Conservation (phyloP, 1,284 basidiomycete genomes). For the Ceratobasidium sp. region DNA sequence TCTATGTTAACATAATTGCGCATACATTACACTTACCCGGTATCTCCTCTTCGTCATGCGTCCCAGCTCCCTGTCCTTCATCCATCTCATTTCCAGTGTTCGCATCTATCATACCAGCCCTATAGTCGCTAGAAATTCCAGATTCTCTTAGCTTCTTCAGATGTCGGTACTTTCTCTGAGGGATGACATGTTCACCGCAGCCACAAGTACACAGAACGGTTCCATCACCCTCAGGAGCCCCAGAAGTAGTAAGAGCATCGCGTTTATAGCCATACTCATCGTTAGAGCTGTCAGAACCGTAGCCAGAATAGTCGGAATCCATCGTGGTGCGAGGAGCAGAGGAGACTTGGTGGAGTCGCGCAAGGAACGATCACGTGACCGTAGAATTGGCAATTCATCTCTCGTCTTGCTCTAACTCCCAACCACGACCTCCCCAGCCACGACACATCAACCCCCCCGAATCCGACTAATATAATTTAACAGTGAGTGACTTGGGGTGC, state of each 20-base stretch:
- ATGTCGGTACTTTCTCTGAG: not conserved
- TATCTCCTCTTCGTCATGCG: not conserved
- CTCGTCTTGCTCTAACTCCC: not conserved
- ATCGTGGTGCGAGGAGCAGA: not conserved
- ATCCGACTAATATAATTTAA: not conserved
- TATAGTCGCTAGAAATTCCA: not conserved
- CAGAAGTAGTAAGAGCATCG: not conserved
- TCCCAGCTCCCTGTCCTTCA: not conserved
- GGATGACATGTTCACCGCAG: not conserved
- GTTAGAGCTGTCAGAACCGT: not conserved
- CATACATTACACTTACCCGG: not conserved
- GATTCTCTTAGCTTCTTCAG: not conserved
- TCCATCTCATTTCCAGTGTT: not conserved
- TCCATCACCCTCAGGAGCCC: not conserved
- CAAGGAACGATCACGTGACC: not conserved
- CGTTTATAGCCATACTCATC: not conserved
- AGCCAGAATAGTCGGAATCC: constrained; percentile 4
- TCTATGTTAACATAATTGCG: not conserved
- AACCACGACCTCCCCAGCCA: not conserved
- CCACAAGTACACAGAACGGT: not conserved
- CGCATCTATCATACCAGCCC: not conserved
- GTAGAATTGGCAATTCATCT: not conserved
- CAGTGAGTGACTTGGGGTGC: not conserved
- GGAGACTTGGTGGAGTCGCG: not conserved
- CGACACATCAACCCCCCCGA: not conserved